Conservation (phyloP, 768 basidiomycete species). For the Nevesoporus exiguus region DNA sequence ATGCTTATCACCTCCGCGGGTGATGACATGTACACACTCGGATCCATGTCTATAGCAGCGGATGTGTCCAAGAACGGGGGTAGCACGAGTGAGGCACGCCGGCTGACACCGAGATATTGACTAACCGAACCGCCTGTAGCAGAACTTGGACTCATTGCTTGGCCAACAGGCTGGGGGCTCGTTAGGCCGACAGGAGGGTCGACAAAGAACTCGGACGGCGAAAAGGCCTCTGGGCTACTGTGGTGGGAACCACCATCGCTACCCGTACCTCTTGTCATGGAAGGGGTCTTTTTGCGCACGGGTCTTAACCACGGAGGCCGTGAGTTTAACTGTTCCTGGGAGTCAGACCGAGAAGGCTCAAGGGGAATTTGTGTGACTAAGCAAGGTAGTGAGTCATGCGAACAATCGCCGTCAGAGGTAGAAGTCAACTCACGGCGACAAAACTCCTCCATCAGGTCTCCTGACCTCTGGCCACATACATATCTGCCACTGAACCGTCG, state of each 20-base stretch:
- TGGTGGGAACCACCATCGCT: constrained; percentile 45
- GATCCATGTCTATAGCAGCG: constrained; percentile 46
- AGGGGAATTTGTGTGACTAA: constrained; percentile 84
- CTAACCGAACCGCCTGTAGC: constrained; percentile 10
- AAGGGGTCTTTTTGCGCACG: constrained; percentile 70
- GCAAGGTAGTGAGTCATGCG: constrained; percentile 9
- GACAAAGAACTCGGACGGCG: constrained; percentile 61
- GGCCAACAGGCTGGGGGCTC: constrained; percentile 24
- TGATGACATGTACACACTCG: constrained; percentile 49
- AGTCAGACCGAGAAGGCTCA: constrained; percentile 59
- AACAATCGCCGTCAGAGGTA: not conserved
- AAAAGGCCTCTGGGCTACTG: constrained; percentile 62
- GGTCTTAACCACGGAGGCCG: constrained; percentile 89
- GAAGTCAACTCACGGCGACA: constrained; percentile 63
- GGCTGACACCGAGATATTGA: constrained; percentile 24
- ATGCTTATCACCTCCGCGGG: constrained; percentile 60
- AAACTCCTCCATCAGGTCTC: constrained; percentile 93
- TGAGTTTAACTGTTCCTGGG: constrained; percentile 41
- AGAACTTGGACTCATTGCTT: constrained; percentile 23
- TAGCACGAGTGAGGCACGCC: constrained; percentile 22
- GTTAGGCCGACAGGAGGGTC: constrained; percentile 35
- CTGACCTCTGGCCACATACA: constrained; percentile 85
- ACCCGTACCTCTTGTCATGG: constrained; percentile 41
- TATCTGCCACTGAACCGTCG: constrained; percentile 88
- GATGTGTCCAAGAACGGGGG: constrained; percentile 30